phyloP scores from a whole-genome alignment of 768 basidiomycete genomes.

The Tulasnella sp. region DNA sequence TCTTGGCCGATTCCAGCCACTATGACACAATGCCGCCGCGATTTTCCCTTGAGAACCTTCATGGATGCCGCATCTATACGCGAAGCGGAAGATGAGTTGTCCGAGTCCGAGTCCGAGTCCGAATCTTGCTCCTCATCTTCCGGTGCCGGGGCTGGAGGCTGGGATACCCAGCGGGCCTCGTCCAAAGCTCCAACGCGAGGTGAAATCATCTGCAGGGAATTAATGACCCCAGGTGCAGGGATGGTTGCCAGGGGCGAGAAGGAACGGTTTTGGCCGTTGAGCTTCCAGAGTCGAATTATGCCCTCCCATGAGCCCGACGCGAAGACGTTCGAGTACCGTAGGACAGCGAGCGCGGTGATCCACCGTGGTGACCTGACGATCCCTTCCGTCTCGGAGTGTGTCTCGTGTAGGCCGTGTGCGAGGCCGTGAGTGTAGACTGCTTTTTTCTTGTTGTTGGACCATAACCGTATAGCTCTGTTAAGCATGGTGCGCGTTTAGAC shows the following conservation, averaged over 20 bases:
- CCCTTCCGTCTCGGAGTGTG: conserved; percentile 64
- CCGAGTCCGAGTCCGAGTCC: background rate
- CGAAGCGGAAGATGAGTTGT: background rate
- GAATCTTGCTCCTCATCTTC: conserved; percentile 22
- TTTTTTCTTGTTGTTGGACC: conserved; percentile 91
- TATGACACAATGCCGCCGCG: conserved; percentile 42
- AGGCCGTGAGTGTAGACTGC: conserved; percentile 79
- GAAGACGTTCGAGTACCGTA: conserved; percentile 86
- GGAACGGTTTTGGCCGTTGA: conserved; percentile 68
- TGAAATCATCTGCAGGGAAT: conserved; percentile 75
- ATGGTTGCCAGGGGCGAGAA: conserved; percentile 63
- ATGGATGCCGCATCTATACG: background rate
- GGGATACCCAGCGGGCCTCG: conserved; percentile 37
- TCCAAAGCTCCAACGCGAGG: conserved; percentile 40
- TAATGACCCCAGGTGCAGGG: conserved; percentile 70
- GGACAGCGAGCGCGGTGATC: conserved; percentile 75
- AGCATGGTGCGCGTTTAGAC: background rate
- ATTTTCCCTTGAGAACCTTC: conserved; percentile 22
- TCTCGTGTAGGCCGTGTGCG: conserved; percentile 78
- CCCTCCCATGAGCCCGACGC: conserved; percentile 96
- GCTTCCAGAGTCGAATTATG: conserved; percentile 79
- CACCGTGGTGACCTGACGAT: conserved; percentile 73
- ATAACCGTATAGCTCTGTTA: conserved; percentile 77
- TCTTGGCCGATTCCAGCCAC: conserved; percentile 83
- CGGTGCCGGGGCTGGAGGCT: conserved; percentile 24